A percentile compares a stretch with the other conserved stretches of the same genome.
phyloP scores from a whole-genome alignment of 1,139 yeast species.

The Sugiyamaella castrensis region DNA sequence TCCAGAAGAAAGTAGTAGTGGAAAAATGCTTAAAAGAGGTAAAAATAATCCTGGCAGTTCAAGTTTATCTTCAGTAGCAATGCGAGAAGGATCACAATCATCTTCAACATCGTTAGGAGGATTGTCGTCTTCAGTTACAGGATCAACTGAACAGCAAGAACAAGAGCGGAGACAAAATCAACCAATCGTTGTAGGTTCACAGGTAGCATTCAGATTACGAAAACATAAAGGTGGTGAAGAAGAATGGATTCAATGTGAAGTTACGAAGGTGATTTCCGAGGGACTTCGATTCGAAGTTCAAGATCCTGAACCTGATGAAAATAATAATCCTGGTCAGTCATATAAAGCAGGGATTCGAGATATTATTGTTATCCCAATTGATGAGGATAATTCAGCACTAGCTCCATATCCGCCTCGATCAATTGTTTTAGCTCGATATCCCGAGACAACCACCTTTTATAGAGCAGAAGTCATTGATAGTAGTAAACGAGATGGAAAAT shows the following conservation, averaged over 20 bases:
- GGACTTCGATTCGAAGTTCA: conserved; percentile 74
- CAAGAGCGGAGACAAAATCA: not conserved
- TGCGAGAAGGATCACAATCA: not conserved
- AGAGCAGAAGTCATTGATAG: conserved; percentile 84
- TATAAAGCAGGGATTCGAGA: conserved; percentile 83
- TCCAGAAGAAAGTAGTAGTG: conserved; percentile 2
- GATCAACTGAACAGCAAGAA: not conserved
- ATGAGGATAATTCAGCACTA: conserved; percentile 32
- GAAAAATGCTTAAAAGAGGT: conserved; percentile 12
- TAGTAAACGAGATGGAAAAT: conserved; percentile 68
- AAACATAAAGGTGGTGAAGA: conserved; percentile 53
- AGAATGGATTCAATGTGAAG: conserved; percentile 98
- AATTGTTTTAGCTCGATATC: conserved; percentile 88
- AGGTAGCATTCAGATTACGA: conserved; percentile 79
- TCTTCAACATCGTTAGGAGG: not conserved
- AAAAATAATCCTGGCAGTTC: not conserved
- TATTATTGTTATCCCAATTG: conserved; percentile 67
- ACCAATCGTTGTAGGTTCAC: conserved; percentile 53
- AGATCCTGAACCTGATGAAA: conserved; percentile 97
- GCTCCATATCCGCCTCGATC: conserved; percentile 69
- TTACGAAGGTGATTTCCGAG: conserved; percentile 70
- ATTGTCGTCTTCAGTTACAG: conserved; percentile 2
- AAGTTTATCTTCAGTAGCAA: not conserved
- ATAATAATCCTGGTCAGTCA: conserved; percentile 82
- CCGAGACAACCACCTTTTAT: conserved; percentile 96